These are phyloP conservation scores for Aurinia saxatilis DNA, from an alignment of 345 rosid species.

Conservation along the genomic window DNA sequence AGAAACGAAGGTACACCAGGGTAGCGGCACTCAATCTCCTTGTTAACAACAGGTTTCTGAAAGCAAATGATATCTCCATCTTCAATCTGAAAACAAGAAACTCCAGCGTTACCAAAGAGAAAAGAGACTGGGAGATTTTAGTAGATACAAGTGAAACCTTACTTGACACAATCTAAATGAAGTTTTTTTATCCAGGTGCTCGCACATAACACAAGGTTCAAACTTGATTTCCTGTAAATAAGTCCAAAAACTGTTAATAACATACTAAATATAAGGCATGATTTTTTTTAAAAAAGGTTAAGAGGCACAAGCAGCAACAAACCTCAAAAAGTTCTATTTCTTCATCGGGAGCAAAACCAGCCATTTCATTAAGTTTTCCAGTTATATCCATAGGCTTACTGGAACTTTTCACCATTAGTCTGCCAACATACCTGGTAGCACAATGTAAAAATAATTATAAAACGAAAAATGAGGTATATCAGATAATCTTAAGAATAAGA, in stretches of 20 bases:
- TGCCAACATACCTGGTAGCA: constrained; percentile 55
- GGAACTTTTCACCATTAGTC: constrained; percentile 73
- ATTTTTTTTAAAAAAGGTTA: neutral
- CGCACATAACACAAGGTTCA: constrained; percentile 89
- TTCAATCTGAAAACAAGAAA: constrained; percentile 52
- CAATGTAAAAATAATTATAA: constrained; percentile 1
- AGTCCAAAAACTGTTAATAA: neutral
- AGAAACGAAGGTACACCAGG: constrained; percentile 76
- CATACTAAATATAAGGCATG: neutral
- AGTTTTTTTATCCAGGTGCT: constrained; percentile 59
- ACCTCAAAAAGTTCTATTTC: constrained; percentile 93
- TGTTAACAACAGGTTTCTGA: constrained; percentile 55
- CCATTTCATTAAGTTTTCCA: constrained; percentile 73
- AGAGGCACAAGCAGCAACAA: constrained; percentile 9
- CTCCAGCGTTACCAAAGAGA: constrained; percentile 8
- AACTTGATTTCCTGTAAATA: constrained; percentile 80
- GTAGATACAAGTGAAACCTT: constrained; percentile 11
- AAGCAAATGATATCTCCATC: constrained; percentile 93
- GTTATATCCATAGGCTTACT: constrained; percentile 72
- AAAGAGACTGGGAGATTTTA: neutral
- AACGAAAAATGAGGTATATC: constrained; percentile 1
- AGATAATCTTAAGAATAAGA: neutral
- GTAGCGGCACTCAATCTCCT: constrained; percentile 48
- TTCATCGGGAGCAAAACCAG: constrained; percentile 81
- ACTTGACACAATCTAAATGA: constrained; percentile 80